A percentile compares a stretch with the other conserved stretches of the same genome.
These are phyloP conservation scores for Didymella pomorum DNA, from an alignment of 2,329 filamentous ascomycete species.

Conservation along the genomic window DNA sequence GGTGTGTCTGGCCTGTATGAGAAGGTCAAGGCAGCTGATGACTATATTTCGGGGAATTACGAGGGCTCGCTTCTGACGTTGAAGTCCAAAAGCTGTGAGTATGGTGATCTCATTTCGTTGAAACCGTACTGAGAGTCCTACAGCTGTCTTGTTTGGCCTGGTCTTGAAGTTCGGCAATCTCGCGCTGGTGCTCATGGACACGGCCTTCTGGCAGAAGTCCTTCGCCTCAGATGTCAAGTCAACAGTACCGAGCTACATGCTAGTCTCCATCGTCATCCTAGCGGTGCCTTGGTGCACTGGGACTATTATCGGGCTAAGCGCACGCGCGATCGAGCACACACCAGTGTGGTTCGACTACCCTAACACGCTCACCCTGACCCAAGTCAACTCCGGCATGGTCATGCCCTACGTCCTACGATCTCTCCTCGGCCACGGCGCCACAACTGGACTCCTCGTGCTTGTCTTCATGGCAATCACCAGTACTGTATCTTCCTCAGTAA, in stretches of 20 bases:
- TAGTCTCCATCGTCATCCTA: constrained; percentile 21
- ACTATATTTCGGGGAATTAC: constrained; percentile 77
- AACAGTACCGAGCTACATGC: constrained; percentile 23
- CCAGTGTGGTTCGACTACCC: constrained; percentile 53
- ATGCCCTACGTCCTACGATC: constrained; percentile 31
- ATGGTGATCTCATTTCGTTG: no score
- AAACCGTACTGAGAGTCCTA: background rate
- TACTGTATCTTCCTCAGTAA: constrained; percentile 53
- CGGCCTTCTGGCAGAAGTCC: constrained; percentile 25
- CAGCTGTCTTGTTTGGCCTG: constrained; percentile 20
- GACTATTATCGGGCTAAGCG: constrained; percentile 54
- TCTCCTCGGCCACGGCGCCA: constrained; percentile 30
- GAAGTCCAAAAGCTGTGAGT: constrained; percentile 62
- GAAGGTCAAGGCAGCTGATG: constrained; percentile 62
- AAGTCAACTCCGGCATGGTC: constrained; percentile 28
- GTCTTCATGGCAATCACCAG: constrained; percentile 58
- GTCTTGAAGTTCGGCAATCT: constrained; percentile 24
- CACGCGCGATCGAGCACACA: constrained; percentile 50
- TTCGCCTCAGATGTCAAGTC: constrained; percentile 23
- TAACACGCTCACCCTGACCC: constrained; percentile 18
- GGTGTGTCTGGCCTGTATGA: constrained; percentile 17
- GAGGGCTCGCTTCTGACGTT: constrained; percentile 85
- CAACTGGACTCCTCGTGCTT: constrained; percentile 39
- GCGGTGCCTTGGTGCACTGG: constrained; percentile 32
- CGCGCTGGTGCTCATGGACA: constrained; percentile 24